These are phyloP conservation scores for Lentinula lateritia DNA, from an alignment of 768 basidiomycete genomes.

Conservation along the genomic window DNA sequence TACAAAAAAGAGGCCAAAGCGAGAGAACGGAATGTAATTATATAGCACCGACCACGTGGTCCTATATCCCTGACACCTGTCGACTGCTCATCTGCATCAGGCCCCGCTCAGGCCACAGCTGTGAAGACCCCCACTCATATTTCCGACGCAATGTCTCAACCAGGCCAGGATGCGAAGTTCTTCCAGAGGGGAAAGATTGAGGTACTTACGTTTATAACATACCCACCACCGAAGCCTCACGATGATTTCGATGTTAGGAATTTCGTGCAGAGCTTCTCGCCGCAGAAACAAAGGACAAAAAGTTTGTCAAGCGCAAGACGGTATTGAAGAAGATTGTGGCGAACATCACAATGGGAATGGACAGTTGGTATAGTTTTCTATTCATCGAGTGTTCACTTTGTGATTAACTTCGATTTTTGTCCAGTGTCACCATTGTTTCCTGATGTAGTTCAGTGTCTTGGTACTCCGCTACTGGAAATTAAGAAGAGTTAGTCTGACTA, in stretches of 20 bases:
- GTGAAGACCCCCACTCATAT: slow-evolving; percentile 18
- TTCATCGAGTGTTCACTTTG: slow-evolving; percentile 11
- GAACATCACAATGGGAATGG: slow-evolving; percentile 99
- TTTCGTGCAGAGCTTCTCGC: slow-evolving; percentile 88
- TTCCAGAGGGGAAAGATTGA: slow-evolving; percentile 90
- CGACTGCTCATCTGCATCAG: too few species aligned
- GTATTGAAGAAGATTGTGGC: slow-evolving; percentile 97
- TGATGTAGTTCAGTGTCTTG: slow-evolving; percentile 93
- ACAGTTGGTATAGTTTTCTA: slow-evolving; percentile 64
- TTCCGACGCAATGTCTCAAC: slow-evolving; percentile 30
- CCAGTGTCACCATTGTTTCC: slow-evolving; percentile 91
- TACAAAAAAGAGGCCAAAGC: too few species aligned
- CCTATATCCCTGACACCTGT: too few species aligned
- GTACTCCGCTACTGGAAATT: slow-evolving; percentile 93
- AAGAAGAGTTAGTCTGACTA: slow-evolving; percentile 83
- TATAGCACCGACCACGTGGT: too few species aligned
- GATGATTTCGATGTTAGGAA: slow-evolving; percentile 44
- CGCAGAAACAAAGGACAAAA: slow-evolving; percentile 95
- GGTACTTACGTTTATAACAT: slow-evolving; percentile 34
- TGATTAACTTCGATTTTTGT: slow-evolving; percentile 13
- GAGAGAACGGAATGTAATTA: too few species aligned
- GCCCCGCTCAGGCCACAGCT: too few species aligned
- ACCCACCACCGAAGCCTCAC: neutral
- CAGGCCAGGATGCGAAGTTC: slow-evolving; percentile 88
- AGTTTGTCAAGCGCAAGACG: slow-evolving; percentile 87